phyloP scores from a whole-genome alignment of 2,329 filamentous ascomycete genomes.

The Colletotrichum graminicola region DNA sequence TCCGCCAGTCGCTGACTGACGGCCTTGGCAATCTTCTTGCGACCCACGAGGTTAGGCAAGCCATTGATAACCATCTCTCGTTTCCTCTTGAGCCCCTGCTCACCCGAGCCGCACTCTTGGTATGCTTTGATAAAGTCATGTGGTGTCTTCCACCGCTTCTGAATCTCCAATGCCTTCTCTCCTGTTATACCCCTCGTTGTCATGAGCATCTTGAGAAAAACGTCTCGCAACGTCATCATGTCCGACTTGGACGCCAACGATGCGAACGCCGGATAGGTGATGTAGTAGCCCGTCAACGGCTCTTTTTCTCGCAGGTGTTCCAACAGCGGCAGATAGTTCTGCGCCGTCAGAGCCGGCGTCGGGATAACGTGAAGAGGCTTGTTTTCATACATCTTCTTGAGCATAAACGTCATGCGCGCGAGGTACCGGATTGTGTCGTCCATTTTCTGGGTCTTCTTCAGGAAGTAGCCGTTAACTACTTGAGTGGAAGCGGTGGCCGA shows the following conservation, averaged over 20 bases:
- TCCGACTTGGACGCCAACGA: constrained; percentile 82
- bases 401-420: constrained; percentile 75
- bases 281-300: constrained; percentile 65
- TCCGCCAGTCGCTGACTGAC: constrained; percentile 79
- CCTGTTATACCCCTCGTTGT: constrained; percentile 80
- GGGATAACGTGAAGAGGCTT: constrained; percentile 74
- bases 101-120: constrained; percentile 63
- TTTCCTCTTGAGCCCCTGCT: constrained; percentile 67
- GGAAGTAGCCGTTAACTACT: constrained; percentile 82
- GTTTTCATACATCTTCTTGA: constrained; percentile 74
- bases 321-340: constrained; percentile 75
- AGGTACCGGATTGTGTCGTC: constrained; percentile 85
- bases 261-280: constrained; percentile 79
- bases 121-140: constrained; percentile 78
- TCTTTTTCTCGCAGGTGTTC: constrained; percentile 68
- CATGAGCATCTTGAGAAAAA: constrained; percentile 90
- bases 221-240: constrained; percentile 77
- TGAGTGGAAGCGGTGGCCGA: constrained; percentile 83
- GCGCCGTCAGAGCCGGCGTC: constrained; percentile 70
- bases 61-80: constrained; percentile 70
- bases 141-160: constrained; percentile 82
- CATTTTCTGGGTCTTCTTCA: constrained; percentile 80
- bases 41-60: constrained; percentile 70
- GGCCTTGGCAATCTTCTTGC: constrained; percentile 75
- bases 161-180: constrained; percentile 84